Conservation (phyloP, 1,139 yeast genomes). For the Scheffersomyces illinoinensis region DNA sequence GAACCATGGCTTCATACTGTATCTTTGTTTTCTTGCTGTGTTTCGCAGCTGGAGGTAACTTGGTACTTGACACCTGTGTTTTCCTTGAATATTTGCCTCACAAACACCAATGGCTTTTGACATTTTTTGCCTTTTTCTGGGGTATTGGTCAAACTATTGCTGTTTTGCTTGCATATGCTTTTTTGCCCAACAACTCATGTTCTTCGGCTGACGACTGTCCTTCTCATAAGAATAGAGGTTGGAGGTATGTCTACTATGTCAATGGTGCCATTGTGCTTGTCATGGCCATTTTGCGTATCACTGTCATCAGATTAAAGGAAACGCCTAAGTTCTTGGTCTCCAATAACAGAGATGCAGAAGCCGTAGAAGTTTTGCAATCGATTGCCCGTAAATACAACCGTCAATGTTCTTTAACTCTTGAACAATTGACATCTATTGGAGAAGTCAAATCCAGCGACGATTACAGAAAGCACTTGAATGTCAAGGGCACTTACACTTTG, state of each 20-base stretch:
- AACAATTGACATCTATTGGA: conserved; percentile 47
- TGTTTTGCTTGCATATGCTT: conserved; percentile 56
- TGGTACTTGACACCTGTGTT: conserved; percentile 61
- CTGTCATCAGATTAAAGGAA: conserved; percentile 50
- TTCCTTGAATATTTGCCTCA: conserved; percentile 60
- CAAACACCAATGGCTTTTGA: conserved; percentile 52
- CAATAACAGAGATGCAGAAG: conserved; percentile 54
- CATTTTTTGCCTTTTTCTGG: conserved; percentile 62
- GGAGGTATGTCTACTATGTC: conserved; percentile 60
- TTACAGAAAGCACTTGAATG: conserved; percentile 12
- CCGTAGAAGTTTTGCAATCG: conserved; percentile 33
- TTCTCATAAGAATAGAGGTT: conserved; percentile 51
- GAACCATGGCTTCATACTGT: conserved; percentile 47
- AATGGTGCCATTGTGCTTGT: conserved; percentile 54
- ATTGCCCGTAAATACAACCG: conserved; percentile 47
- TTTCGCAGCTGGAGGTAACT: conserved; percentile 60
- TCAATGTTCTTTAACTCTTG: conserved; percentile 43
- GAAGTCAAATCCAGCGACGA: conserved; percentile 30
- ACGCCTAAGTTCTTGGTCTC: conserved; percentile 59
- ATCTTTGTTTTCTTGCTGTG: conserved; percentile 48
- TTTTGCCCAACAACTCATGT: conserved; percentile 52
- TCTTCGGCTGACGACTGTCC: conserved; percentile 41
- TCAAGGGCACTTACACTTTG: conserved; percentile 16
- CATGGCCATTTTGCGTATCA: conserved; percentile 47
- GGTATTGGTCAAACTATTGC: conserved; percentile 63